phyloP scores from a whole-genome alignment of 2,329 filamentous ascomycete species.

The Xylaria digitata region DNA sequence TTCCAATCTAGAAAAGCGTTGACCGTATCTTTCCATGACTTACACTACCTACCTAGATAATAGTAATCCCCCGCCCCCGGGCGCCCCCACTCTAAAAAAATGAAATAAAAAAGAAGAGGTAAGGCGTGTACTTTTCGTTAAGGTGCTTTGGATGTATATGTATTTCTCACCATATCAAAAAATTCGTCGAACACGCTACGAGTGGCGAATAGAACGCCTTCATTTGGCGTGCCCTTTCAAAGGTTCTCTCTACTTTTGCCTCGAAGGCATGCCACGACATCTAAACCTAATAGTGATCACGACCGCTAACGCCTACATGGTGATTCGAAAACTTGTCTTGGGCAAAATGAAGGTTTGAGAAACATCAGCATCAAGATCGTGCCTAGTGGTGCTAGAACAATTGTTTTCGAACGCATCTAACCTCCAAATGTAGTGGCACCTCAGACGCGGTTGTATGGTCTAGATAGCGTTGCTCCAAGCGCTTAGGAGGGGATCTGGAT shows the following conservation, averaged over 20 bases:
- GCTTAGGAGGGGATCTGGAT: not conserved
- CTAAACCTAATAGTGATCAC: not conserved
- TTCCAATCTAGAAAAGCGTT: slow-evolving; percentile 10
- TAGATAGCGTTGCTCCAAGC: not conserved
- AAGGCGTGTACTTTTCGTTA: not conserved
- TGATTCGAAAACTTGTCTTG: not conserved
- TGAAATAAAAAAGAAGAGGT: too few relatives aligned
- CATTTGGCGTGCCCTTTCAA: not conserved
- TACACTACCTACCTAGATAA: too few relatives aligned
- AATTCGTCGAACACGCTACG: not conserved
- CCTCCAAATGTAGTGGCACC: not conserved
- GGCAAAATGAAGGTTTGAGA: not conserved
- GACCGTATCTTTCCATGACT: too few relatives aligned
- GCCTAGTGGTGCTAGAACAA: not conserved
- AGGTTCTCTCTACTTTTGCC: not conserved
- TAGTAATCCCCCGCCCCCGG: too few relatives aligned
- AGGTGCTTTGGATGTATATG: too few relatives aligned
- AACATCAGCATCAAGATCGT: not conserved
- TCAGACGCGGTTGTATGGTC: not conserved
- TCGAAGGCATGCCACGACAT: slow-evolving; percentile 1
- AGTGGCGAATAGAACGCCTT: not conserved
- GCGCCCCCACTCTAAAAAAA: too few relatives aligned
- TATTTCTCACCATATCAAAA: not conserved
- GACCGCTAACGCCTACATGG: not conserved
- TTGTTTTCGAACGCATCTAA: not conserved